Conservation (phyloP, 2,329 filamentous ascomycete species). For the Lasiodiplodia gonubiensis region DNA sequence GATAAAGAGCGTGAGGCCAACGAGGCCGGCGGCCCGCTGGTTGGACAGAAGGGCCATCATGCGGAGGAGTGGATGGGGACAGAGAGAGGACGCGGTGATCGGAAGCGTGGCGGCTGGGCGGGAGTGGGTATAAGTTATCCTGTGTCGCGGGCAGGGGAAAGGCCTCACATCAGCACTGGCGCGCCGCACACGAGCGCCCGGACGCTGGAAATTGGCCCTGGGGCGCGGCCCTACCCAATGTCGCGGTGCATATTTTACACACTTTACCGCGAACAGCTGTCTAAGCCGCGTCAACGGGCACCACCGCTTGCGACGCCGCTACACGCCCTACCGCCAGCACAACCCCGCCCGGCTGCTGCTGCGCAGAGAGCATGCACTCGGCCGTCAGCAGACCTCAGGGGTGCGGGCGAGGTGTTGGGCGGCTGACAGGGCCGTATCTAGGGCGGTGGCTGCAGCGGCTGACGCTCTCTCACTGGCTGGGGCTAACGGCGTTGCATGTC, state of each 20-base stretch:
- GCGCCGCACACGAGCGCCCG: constrained; percentile 17
- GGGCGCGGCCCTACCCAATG: constrained; percentile 18
- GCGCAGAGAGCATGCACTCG: constrained; percentile 1
- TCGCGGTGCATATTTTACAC: constrained; percentile 23
- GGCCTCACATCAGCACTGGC: constrained; percentile 23
- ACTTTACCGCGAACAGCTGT: constrained; percentile 17
- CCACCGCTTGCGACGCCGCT: constrained; percentile 19
- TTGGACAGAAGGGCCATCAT: constrained; percentile 26
- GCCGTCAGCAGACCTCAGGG: background rate
- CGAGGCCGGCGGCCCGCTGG: constrained; percentile 28
- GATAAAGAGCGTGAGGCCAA: constrained; percentile 28
- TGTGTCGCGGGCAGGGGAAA: constrained; percentile 15
- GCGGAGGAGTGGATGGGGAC: constrained; percentile 4
- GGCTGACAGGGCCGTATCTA: constrained; percentile 13
- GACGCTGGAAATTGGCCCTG: constrained; percentile 12
- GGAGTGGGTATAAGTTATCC: constrained; percentile 33
- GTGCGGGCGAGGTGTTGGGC: constrained; percentile 1
- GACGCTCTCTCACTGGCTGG: constrained; percentile 11
- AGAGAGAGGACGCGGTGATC: background rate
- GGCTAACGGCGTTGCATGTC: constrained; percentile 14
- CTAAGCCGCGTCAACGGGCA: constrained; percentile 17
- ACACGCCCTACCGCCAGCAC: background rate
- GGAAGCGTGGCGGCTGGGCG: constrained; percentile 15
- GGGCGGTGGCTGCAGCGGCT: constrained; percentile 18
- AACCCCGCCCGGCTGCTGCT: background rate